phyloP scores from a whole-genome alignment of 2,329 filamentous ascomycete genomes.

The Xylaria sp. region DNA sequence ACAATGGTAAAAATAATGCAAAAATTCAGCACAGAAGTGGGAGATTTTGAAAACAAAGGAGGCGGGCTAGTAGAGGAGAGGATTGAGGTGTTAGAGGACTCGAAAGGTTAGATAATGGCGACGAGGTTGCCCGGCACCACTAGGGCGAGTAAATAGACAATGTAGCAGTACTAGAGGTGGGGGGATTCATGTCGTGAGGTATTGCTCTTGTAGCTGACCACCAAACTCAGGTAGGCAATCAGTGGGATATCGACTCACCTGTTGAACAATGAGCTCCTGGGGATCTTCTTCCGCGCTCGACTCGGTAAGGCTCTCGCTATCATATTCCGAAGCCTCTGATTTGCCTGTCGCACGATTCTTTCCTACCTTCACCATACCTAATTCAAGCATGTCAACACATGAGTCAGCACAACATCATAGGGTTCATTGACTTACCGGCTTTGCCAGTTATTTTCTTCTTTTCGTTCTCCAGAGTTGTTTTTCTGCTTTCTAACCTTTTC shows the following conservation, averaged over 20 bases:
- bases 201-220: constrained; percentile 1
- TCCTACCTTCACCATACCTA: constrained; percentile 27
- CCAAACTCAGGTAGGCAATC: not conserved
- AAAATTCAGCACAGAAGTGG: not conserved
- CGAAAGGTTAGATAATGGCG: not conserved
- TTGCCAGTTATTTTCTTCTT: constrained; percentile 34
- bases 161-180: not conserved
- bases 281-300: constrained; percentile 38
- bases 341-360: constrained; percentile 25
- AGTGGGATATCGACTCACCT: constrained; percentile 26
- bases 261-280: constrained; percentile 27
- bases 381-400: constrained; percentile 21
- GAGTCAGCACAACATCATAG: not conserved
- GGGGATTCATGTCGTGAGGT: not conserved
- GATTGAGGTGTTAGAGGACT: not conserved
- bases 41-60: not conserved
- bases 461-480: constrained; percentile 23
- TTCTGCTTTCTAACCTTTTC: constrained; percentile 26
- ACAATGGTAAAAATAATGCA: not conserved
- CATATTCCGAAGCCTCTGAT: constrained; percentile 29
- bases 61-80: not conserved
- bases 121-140: not conserved
- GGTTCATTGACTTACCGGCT: constrained; percentile 23
- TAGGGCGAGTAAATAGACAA: constrained; percentile 9
- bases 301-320: constrained; percentile 32